phyloP scores from a whole-genome alignment of 2,329 filamentous ascomycete species.

The Paecilomyces formosus region DNA sequence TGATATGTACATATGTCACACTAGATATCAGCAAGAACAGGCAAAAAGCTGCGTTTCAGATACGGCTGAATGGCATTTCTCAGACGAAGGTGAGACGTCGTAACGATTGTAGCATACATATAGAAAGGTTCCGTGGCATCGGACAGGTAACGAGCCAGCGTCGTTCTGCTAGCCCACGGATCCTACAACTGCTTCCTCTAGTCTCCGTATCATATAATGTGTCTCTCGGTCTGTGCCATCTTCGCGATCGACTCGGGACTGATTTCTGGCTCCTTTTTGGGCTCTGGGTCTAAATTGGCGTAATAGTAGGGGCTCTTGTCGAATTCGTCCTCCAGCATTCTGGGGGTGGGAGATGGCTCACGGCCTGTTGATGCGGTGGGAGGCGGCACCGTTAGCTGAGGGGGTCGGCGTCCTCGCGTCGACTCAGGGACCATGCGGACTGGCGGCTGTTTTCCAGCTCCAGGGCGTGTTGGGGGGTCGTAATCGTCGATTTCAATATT shows the following conservation, averaged over 20 bases:
- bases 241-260: neutral
- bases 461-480: conserved; percentile 1
- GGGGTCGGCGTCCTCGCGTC: neutral
- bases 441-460: neutral
- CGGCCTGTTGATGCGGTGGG: neutral
- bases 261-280: neutral
- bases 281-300: neutral
- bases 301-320: neutral
- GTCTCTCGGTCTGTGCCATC: neutral
- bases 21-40: neutral
- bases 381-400: neutral
- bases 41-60: neutral
- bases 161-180: neutral
- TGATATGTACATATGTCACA: neutral
- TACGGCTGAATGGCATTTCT: neutral
- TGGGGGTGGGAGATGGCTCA: neutral
- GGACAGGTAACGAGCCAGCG: neutral
- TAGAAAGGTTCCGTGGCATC: neutral
- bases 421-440: neutral
- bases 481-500: conserved; percentile 7
- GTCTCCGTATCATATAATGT: neutral
- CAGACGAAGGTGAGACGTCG: neutral
- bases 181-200: neutral
- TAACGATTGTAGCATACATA: neutral
- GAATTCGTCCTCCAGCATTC: neutral